phyloP scores from a whole-genome alignment of 495 filamentous ascomycete species.

The Xylaria grammica region DNA sequence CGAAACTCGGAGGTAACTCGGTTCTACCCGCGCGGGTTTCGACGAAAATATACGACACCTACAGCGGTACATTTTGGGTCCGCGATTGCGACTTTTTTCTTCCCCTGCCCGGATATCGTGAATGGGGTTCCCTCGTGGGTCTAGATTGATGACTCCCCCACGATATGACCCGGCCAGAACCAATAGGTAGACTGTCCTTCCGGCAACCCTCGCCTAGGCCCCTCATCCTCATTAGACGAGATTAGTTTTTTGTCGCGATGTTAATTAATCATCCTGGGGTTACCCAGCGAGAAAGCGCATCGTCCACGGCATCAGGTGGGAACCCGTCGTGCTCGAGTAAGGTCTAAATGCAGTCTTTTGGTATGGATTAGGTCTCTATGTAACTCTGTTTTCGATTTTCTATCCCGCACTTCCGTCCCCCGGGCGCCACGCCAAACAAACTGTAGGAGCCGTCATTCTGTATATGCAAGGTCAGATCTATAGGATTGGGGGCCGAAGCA shows the following conservation, averaged over 20 bases:
- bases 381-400: slow-evolving; percentile 14
- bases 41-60: neutral
- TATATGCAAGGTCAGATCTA: slow-evolving; percentile 13
- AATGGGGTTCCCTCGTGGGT: slow-evolving; percentile 1
- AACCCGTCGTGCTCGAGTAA: neutral
- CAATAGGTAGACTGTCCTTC: neutral
- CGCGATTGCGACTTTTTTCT: neutral
- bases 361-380: neutral
- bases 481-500: slow-evolving; percentile 15
- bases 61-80: neutral
- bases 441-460: neutral
- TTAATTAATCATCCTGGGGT: slow-evolving; percentile 6
- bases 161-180: neutral
- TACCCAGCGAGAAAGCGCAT: neutral
- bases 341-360: neutral
- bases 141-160: slow-evolving; percentile 12
- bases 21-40: slow-evolving; percentile 13
- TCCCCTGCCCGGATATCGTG: slow-evolving; percentile 4
- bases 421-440: neutral
- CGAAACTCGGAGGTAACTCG: neutral
- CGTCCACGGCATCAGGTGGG: neutral
- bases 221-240: slow-evolving; percentile 3
- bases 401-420: slow-evolving; percentile 1
- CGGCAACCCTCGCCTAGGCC: slow-evolving; percentile 2
- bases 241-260: neutral